These are phyloP conservation scores for Jacaranda copaia DNA, from an alignment of 257 asterid genomes.

Conservation along the genomic window DNA sequence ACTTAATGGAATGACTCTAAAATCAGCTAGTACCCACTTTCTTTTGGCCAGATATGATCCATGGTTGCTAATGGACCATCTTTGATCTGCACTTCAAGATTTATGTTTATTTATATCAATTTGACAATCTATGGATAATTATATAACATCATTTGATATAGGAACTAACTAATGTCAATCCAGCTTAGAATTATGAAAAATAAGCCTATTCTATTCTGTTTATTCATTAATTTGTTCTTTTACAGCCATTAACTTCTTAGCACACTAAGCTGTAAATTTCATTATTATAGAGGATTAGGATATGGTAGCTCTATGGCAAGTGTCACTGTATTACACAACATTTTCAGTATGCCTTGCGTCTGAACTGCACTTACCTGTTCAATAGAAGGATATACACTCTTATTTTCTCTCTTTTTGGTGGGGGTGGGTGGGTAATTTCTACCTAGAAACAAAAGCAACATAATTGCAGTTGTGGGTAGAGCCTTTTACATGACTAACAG, in stretches of 20 bases:
- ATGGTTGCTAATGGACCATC: neutral
- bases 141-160: neutral
- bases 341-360: too few relatives aligned
- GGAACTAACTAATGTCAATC: neutral
- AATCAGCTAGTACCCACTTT: neutral
- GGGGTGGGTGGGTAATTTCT: too few relatives aligned
- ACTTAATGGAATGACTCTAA: neutral
- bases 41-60: neutral
- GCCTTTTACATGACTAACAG: too few relatives aligned
- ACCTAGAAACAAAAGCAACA: too few relatives aligned
- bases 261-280: neutral
- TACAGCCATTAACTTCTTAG: neutral
- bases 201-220: neutral
- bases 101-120: neutral
- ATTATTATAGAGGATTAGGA: too few relatives aligned
- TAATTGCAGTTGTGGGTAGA: too few relatives aligned
- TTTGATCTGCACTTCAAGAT: conserved; percentile 13
- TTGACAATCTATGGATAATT: neutral
- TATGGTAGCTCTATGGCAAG: too few relatives aligned
- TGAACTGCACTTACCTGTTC: too few relatives aligned
- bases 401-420: too few relatives aligned
- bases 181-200: neutral
- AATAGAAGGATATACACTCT: too few relatives aligned
- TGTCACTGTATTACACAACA: too few relatives aligned
- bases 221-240: neutral